Conservation (phyloP, 257 asterid genomes). For the Nicotiana tomentosiformis region DNA sequence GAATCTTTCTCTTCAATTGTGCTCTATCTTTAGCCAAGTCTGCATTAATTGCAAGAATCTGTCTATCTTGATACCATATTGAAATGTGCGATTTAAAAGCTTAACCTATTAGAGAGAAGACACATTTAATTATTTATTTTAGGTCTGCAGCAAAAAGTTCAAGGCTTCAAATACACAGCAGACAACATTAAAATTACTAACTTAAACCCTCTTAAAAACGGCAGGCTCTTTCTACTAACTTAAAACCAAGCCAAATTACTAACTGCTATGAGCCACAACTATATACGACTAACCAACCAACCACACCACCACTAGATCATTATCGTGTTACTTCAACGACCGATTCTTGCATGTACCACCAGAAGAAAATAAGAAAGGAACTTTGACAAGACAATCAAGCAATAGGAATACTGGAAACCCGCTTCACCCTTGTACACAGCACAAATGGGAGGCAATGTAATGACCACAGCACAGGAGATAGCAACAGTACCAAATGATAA, state of each 20-base stretch:
- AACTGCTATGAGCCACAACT: background rate
- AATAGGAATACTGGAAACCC: background rate
- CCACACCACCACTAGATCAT: background rate
- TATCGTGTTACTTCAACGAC: background rate
- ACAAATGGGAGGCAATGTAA: background rate
- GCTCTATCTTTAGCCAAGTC: background rate
- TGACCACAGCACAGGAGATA: background rate
- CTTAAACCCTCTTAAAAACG: background rate
- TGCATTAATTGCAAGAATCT: background rate
- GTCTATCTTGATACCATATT: background rate
- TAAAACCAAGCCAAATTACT: background rate
- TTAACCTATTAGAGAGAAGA: background rate
- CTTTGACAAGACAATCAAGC: background rate
- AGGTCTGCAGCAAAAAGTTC: background rate
- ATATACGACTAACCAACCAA: background rate
- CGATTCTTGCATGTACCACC: background rate
- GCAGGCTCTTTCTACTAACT: background rate
- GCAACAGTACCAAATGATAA: conserved; percentile 4
- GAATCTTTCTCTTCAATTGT: background rate
- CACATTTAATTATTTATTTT: background rate
- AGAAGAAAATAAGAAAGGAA: background rate
- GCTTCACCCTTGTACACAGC: background rate
- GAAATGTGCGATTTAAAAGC: background rate
- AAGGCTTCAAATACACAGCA: background rate
- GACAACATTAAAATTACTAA: background rate